A percentile compares a stretch with the other conserved stretches of the same genome.
Conservation (phyloP, 2,329 filamentous ascomycete genomes). For the Alternaria sp. region DNA sequence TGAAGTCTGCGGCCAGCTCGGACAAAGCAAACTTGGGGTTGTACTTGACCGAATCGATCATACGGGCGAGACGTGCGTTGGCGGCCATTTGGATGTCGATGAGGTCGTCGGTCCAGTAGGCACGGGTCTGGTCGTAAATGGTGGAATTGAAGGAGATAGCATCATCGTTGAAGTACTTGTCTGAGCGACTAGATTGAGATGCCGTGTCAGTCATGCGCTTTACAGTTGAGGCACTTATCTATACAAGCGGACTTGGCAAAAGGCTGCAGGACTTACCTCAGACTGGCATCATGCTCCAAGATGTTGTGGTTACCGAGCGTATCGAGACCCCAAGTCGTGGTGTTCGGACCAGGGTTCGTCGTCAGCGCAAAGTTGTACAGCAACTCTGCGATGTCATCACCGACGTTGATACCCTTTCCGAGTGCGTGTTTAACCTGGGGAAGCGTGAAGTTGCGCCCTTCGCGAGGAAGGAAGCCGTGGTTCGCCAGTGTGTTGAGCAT, state of each 20-base stretch:
- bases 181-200: neutral
- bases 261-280: neutral
- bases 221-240: too few relatives aligned
- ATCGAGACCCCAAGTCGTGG: conserved; percentile 26
- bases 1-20: neutral
- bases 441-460: conserved; percentile 43
- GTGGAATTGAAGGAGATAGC: conserved; percentile 51
- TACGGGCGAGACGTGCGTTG: conserved; percentile 6
- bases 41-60: conserved; percentile 3
- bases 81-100: conserved; percentile 8
- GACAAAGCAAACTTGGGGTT: conserved; percentile 1
- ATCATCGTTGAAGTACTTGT: neutral
- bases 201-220: neutral
- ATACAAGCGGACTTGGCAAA: accelerated
- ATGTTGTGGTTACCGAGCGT: conserved; percentile 54
- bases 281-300: conserved; percentile 56
- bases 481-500: conserved; percentile 46
- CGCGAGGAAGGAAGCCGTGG: conserved; percentile 41
- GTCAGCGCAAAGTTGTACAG: conserved; percentile 7
- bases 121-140: conserved; percentile 54
- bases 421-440: conserved; percentile 28
- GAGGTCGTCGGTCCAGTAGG: conserved; percentile 24
- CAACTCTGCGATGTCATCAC: neutral
- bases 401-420: conserved; percentile 7
- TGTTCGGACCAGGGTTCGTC: conserved; percentile 11